Percentiles rank a stretch among this genome's conserved stretches.
Evolutionary conservation across 2,329 filamentous ascomycete species (phyloP).

Genomic region (Penicillium sp.): DNA sequence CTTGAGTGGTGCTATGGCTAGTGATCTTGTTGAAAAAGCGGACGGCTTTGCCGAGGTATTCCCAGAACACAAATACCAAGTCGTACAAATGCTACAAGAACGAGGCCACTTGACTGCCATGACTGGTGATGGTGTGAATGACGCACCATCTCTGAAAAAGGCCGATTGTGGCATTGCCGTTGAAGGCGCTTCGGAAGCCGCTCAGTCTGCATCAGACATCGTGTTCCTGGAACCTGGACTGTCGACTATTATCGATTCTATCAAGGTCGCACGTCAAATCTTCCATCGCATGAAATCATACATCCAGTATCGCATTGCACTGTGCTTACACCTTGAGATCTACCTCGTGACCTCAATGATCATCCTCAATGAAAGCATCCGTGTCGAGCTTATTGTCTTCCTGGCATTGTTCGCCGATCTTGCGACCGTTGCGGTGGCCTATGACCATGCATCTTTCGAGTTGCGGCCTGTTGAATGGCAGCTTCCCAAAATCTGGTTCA

Average conservation of each 20-base stretch:
- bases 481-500: constrained; percentile 78
- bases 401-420: constrained; percentile 77
- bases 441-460: constrained; percentile 79
- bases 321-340: constrained; percentile 72
- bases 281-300: constrained; percentile 79
- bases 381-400: constrained; percentile 73
- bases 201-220: constrained; percentile 71
- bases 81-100: constrained; percentile 73
- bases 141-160: constrained; percentile 71
- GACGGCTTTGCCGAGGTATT: constrained; percentile 74
- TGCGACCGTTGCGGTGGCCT: constrained; percentile 77
- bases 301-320: constrained; percentile 74
- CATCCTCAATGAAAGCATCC: constrained; percentile 75
- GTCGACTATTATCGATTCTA: constrained; percentile 69
- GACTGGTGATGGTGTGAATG: constrained; percentile 75
- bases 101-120: constrained; percentile 70
- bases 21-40: constrained; percentile 73
- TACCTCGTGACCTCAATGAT: constrained; percentile 77
- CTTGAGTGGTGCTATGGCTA: constrained; percentile 69
- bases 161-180: constrained; percentile 73
- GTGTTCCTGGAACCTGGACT: constrained; percentile 72
- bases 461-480: constrained; percentile 77
- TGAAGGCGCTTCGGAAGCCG: constrained; percentile 70
- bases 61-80: constrained; percentile 74
- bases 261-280: constrained; percentile 72